Conservation (phyloP, 441 rosid species). For the Erodium texanum region DNA sequence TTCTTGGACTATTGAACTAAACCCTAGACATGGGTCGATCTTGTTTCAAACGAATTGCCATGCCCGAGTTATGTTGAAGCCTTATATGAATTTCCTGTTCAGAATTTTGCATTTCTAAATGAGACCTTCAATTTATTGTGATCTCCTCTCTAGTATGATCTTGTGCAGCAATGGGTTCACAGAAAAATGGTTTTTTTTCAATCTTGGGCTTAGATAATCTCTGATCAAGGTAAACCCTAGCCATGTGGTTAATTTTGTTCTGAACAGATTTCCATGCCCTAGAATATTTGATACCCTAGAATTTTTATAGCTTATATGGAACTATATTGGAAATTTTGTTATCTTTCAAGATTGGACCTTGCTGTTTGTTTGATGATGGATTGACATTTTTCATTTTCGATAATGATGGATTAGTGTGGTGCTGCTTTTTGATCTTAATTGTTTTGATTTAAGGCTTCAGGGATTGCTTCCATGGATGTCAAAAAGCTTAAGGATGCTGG, state of each 20-base stretch:
- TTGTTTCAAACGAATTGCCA: background rate
- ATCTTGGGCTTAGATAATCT: too few relatives aligned
- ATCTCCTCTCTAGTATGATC: too few relatives aligned
- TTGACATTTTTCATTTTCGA: conserved; percentile 4
- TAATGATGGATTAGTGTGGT: background rate
- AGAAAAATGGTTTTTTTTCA: background rate
- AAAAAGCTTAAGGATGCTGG: conserved; percentile 94
- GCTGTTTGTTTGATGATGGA: background rate
- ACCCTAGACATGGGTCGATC: background rate
- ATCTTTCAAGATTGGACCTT: background rate
- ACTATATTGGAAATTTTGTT: background rate
- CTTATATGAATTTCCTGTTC: too few relatives aligned
- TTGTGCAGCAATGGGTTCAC: background rate
- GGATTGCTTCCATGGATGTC: conserved; percentile 78
- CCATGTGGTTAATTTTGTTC: background rate
- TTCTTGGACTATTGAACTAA: background rate
- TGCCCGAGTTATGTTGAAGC: background rate
- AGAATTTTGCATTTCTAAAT: too few relatives aligned
- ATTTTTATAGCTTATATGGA: background rate
- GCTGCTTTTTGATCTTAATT: conserved; percentile 8
- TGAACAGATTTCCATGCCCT: background rate
- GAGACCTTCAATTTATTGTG: too few relatives aligned
- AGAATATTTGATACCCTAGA: background rate
- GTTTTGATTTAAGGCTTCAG: conserved; percentile 48
- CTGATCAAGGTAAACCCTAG: background rate